Evolutionary conservation across 1,284 basidiomycete species (phyloP), one percentile per base, ranked within the genome.

Genomic region (Dichomitus squalens): DNA sequence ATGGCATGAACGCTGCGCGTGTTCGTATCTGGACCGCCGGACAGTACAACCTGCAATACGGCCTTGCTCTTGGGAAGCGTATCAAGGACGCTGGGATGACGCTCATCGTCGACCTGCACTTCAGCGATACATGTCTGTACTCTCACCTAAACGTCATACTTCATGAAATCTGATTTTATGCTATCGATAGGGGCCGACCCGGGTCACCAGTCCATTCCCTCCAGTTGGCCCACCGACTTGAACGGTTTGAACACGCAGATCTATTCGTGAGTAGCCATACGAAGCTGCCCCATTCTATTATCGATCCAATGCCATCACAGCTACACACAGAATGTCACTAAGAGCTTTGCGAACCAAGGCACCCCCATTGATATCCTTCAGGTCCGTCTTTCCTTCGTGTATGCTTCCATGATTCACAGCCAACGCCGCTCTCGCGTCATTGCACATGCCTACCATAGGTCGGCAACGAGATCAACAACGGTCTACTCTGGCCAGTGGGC

Each of bases 381-480:
- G 59, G 29, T 31, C 29, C 11, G 29, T 80, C 75, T 70, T 48
- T 23, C 49, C 40, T 25, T 14, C 14, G 6, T 20, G 21, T 31
- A 12, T 25, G 16, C 50, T 35, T 34, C 27, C 23, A 31, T 49
- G 8, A 18, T 16, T 18, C 33, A 34, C 14, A n/a, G 16, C 31
- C 8, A 50, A n/a, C 21, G 12, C 14, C 36, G 23, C 53, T 57
- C 29, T 39, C 29, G 29, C 29, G 55, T 16, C 66, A n/a, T n/a
- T n/a, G n/a, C n/a, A n/a, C n/a, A n/a, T n/a, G n/a, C 85, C 79
- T 31, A 31, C 29, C 29, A 31, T 31, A 31, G 29, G 77, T 85
- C 60, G 83, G 84, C 14, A 85, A 86, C 62, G 83, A 86, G 69
- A 86, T 85, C 61, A 85, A 84, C 69, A 75, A 81, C 61, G 85